phyloP scores from a whole-genome alignment of 2,329 filamentous ascomycete species.

The Beauveria sp. region DNA sequence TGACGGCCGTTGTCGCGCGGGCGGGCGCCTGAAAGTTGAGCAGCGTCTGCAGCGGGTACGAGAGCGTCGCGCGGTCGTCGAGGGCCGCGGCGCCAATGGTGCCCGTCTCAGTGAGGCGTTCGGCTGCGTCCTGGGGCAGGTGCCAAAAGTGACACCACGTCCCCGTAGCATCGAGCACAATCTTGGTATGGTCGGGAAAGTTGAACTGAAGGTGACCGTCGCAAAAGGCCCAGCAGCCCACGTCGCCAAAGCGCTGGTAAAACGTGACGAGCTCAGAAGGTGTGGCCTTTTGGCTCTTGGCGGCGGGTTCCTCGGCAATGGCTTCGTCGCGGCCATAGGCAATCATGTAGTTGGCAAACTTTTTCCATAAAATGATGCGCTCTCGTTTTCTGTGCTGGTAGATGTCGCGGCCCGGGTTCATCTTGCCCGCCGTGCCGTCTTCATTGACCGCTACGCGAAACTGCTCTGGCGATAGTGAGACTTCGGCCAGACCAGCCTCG shows the following conservation, averaged over 20 bases:
- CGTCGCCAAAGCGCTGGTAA: conserved; percentile 73
- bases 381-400: conserved; percentile 60
- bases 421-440: conserved; percentile 53
- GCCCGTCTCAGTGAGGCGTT: conserved; percentile 55
- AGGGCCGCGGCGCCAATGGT: conserved; percentile 64
- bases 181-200: conserved; percentile 82
- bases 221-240: conserved; percentile 73
- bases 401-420: conserved; percentile 54
- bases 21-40: conserved; percentile 55
- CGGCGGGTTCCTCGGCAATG: conserved; percentile 36
- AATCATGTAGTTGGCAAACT: conserved; percentile 69
- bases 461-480: conserved; percentile 56
- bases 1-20: conserved; percentile 17
- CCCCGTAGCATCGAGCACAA: conserved; percentile 68
- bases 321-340: conserved; percentile 66
- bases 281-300: conserved; percentile 31
- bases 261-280: conserved; percentile 61
- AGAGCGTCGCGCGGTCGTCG: conserved; percentile 62
- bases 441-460: conserved; percentile 49
- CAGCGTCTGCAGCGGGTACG: conserved; percentile 64
- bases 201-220: conserved; percentile 82
- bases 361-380: conserved; percentile 62
- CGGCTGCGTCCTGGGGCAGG: conserved; percentile 62
- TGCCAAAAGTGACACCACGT: conserved; percentile 72
- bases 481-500: conserved; percentile 52